Evolutionary conservation across 2,329 filamentous ascomycete genomes (phyloP), one percentile per base, ranked within the genome.

Genomic region (Emydomyces testavorans): DNA sequence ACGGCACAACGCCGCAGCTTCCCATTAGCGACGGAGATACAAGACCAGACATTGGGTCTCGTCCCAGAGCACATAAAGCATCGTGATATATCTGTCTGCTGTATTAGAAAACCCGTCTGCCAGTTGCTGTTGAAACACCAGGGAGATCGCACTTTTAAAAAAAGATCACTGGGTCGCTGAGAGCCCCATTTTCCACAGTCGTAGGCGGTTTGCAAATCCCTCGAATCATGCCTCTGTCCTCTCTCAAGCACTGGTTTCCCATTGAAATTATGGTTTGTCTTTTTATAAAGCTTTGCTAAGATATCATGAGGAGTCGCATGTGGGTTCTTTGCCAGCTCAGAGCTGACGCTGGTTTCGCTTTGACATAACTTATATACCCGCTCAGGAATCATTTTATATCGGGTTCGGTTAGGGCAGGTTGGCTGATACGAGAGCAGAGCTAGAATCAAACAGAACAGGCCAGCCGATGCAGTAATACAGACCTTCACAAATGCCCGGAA

Each of bases 151-250:
- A 46, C 43, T 38, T 69, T 71, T 4, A 86, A 63, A 58, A 89
- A 89, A 0, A 88, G 64, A 13, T 79, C 72, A 53, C 80, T 83
- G 0, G 83, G 85, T 44, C 70, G 63, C 1, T 73, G 71, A 0
- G 71, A 59, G 0, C 81, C 82, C 77, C 83, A 89, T 45, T 75
- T 78, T 1, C 83, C 83, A 59, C 82, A 86, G 48, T 71, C 58
- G 6, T 66, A 64, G 1, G 80, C 79, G 37, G 67, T 71, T 32
- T 76, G 63, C 21, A 83, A 59, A 24, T 75, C 72, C 40, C 35
- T 23, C 6, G 37, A 16, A 23, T 11, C 24, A 36, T 37, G 29
- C 6, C 23, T 10, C 15, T 20, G 24, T 11, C n/a, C 20, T 15
- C 39, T 34, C 15, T 43, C 36, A 13, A 13, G 15, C 16, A 16